Evolutionary conservation across 306 rosid genomes (phyloP), one percentile per base, ranked within the genome.

Genomic region (Pyrus betulifolia): DNA sequence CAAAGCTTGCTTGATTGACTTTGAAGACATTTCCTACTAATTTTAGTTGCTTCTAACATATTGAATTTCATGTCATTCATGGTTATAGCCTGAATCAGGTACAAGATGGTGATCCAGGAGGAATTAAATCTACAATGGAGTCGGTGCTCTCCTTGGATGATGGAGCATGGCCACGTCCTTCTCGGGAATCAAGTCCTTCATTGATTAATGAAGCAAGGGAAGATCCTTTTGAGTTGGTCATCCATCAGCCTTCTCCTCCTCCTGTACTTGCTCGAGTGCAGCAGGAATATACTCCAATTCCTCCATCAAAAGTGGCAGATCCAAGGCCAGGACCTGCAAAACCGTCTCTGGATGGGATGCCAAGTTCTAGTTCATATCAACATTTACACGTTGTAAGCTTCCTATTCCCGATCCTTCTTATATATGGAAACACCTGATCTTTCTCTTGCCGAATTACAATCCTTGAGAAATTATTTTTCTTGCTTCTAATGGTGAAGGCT

Each of bases 301-400:
- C 91, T 80, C 96, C 91, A 76, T 89, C 99, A 75, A 89, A 86
- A 87, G 98, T 96, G 84, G 99, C 98, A 66, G 99, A 96, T 84
- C 99, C 99, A 76, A 93, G 97, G 77, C 99, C 99, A 72, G 99
- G 98, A 72, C 89, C 87, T 21, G 88, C 94, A 73, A 89, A 78
- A 64, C 84, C 91, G 71, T 88, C 90, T 69, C 83, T 61, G 70
- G 90, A 89, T 80, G 94, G 87, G 74, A 82, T 74, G 70, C 75
- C 54, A 68, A 84, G 85, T 78, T 60, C 97, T 76, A 72, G 83
- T 74, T 75, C 85, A 74, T 96, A 79, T 82, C 97, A 91, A 81
- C 96, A 88, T 85, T 79, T 96, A 74, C 98, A 96, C 59, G 76
- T 96, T 77, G 98, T 96, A 91, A 78, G 98, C 74, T 67, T 74